These are phyloP conservation scores for Neurospora sp. DNA, from an alignment of 495 filamentous ascomycete genomes.

Conservation along the genomic window DNA sequence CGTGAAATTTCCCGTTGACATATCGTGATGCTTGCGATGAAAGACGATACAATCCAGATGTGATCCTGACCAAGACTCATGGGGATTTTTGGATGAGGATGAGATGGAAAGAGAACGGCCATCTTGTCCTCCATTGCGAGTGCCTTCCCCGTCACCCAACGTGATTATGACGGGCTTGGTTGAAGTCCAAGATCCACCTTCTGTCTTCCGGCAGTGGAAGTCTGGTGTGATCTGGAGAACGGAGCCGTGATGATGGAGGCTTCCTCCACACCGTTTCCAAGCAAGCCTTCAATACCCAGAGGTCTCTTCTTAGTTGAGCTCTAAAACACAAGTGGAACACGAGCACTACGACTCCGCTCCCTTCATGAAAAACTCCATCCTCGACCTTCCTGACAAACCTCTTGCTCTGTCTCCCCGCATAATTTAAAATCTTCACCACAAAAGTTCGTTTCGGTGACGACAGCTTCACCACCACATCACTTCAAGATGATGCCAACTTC, in stretches of 20 bases:
- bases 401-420: no score
- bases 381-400: no score
- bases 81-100: not conserved
- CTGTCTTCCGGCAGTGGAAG: not conserved
- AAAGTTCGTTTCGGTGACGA: no score
- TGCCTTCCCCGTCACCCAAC: not conserved
- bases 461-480: no score
- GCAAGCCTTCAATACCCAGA: not conserved
- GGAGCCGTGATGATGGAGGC: not conserved
- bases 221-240: not conserved
- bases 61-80: not conserved
- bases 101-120: not conserved
- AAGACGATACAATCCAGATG: not conserved
- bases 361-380: no score
- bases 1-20: not conserved
- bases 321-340: no score
- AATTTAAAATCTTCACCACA: no score
- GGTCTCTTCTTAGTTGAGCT: no score
- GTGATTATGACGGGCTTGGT: not conserved
- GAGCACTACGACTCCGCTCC: no score
- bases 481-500: no score
- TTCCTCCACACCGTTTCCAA: not conserved
- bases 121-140: not conserved
- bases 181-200: no score
- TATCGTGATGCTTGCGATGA: not conserved